Conservation (phyloP, 1,284 basidiomycete species). For the Takashimella tepidaria region DNA sequence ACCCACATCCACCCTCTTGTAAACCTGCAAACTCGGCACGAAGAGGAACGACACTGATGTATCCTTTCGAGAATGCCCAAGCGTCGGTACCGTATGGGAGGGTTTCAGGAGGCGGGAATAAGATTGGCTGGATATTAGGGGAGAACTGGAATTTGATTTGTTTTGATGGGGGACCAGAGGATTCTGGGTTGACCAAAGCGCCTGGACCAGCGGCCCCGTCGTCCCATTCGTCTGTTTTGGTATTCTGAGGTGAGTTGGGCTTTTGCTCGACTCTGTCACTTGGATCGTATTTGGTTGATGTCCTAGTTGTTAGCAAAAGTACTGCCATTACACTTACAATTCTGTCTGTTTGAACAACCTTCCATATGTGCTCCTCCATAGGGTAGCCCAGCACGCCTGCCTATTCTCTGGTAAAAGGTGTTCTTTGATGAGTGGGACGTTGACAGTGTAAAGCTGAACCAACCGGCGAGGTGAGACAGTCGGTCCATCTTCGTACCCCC, state of each 20-base stretch:
- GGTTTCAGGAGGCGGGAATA: constrained; percentile 57
- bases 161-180: constrained; percentile 1
- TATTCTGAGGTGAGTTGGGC: neutral
- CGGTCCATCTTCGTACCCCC: constrained; percentile 58
- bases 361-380: constrained; percentile 47
- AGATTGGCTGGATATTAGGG: constrained; percentile 66
- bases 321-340: constrained; percentile 21
- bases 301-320: neutral
- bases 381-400: constrained; percentile 42
- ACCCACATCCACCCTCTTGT: constrained; percentile 17
- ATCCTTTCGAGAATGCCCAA: constrained; percentile 49
- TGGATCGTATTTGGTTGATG: constrained; percentile 7
- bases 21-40: constrained; percentile 31
- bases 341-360: constrained; percentile 39
- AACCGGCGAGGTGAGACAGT: constrained; percentile 9
- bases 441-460: constrained; percentile 44
- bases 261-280: constrained; percentile 6
- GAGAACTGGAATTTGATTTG: constrained; percentile 70
- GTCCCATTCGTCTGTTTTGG: neutral
- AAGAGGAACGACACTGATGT: constrained; percentile 36
- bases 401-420: constrained; percentile 27
- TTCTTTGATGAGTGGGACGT: constrained; percentile 44
- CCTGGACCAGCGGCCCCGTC: constrained; percentile 25
- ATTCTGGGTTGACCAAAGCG: constrained; percentile 23
- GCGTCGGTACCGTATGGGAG: constrained; percentile 73